Conservation (phyloP, 192 early-diverging fungal genomes). For the Backusella westeae region DNA sequence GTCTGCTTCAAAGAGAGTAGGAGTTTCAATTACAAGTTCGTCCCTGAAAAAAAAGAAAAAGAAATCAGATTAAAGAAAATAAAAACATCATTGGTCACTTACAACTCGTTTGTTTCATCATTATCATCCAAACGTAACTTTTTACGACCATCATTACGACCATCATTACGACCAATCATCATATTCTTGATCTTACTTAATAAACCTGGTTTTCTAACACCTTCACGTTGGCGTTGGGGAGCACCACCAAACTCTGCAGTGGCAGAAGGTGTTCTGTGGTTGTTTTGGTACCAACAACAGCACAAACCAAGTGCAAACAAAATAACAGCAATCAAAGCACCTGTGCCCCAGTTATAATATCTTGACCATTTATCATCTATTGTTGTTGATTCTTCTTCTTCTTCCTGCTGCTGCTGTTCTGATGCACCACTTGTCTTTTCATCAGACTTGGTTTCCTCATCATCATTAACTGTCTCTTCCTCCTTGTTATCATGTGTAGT, state of each 20-base stretch:
- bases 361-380: conserved; percentile 17
- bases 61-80: background rate
- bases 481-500: background rate
- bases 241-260: background rate
- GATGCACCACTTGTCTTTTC: background rate
- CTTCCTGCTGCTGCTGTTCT: background rate
- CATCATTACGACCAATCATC: background rate
- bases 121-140: conserved; percentile 11
- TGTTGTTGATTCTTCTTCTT: background rate
- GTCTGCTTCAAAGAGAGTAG: conserved; percentile 27
- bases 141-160: background rate
- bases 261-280: background rate
- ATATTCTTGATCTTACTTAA: background rate
- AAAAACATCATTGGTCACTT: conserved; percentile 12
- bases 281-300: conserved; percentile 26
- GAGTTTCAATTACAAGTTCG: conserved; percentile 50
- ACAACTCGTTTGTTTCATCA: conserved; percentile 34
- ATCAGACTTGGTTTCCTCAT: background rate
- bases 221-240: background rate
- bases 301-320: conserved; percentile 22
- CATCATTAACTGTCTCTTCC: background rate
- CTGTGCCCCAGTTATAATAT: conserved; percentile 29
- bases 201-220: background rate
- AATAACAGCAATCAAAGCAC: conserved; percentile 19
- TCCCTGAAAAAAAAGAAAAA: conserved; percentile 36